A percentile compares a stretch with the other conserved stretches of the same genome.
Evolutionary conservation across 306 rosid species (phyloP).

Genomic region (Vigna angularis): DNA sequence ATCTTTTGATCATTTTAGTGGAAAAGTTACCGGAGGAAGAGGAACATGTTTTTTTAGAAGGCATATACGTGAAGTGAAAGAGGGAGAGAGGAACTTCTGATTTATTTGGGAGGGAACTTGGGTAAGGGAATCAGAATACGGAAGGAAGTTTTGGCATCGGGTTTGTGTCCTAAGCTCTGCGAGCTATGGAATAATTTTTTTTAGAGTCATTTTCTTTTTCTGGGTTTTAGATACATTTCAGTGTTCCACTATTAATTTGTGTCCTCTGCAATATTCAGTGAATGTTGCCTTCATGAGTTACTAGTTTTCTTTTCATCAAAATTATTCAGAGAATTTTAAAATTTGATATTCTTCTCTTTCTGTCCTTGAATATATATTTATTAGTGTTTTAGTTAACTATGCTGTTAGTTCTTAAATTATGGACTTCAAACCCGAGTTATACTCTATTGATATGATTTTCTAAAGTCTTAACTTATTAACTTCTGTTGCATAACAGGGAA

Average conservation of each 20-base stretch:
- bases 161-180: constrained; percentile 1
- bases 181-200: not conserved
- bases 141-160: constrained; percentile 16
- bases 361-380: constrained; percentile 11
- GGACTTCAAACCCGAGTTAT: constrained; percentile 31
- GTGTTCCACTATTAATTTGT: not conserved
- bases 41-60: not conserved
- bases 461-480: constrained; percentile 43
- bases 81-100: not conserved
- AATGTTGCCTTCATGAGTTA: not conserved
- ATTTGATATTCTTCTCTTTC: constrained; percentile 30
- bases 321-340: constrained; percentile 12
- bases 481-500: constrained; percentile 71
- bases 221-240: not conserved
- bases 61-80: not conserved
- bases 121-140: not conserved
- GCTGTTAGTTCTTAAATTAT: constrained; percentile 38
- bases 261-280: not conserved
- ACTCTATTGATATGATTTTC: constrained; percentile 22
- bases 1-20: constrained; percentile 1
- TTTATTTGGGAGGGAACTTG: not conserved
- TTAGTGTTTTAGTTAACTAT: constrained; percentile 20
- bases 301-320: not conserved
- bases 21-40: constrained; percentile 8
- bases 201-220: not conserved